Evolutionary conservation across 805 yeast genomes (phyloP).

Genomic region (Candida bentonensis): DNA sequence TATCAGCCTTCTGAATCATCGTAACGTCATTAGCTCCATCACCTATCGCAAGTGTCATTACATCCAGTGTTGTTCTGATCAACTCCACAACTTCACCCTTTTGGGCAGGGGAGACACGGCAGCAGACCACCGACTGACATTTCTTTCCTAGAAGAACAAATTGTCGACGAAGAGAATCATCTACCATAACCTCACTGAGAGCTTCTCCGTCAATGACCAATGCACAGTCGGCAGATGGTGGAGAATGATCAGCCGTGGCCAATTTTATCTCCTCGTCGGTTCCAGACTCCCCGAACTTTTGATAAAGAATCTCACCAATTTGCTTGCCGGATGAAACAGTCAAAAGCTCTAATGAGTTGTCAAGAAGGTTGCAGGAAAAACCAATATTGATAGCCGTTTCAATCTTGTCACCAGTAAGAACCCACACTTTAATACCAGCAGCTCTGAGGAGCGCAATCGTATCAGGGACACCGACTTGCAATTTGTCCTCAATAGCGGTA

Average conservation of each 20-base stretch:
- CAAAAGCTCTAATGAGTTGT: conserved; percentile 52
- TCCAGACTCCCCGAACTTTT: conserved; percentile 33
- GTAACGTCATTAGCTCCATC: conserved; percentile 84
- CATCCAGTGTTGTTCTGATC: conserved; percentile 50
- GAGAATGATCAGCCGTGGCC: conserved; percentile 49
- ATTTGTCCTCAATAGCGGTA: conserved; percentile 69
- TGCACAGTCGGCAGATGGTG: conserved; percentile 46
- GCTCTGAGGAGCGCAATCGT: conserved; percentile 49
- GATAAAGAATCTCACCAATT: conserved; percentile 32
- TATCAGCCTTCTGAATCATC: conserved; percentile 76
- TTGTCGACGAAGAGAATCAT: conserved; percentile 28
- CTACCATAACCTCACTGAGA: conserved; percentile 29
- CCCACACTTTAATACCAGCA: conserved; percentile 77
- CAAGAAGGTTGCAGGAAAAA: conserved; percentile 58
- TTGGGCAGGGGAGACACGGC: conserved; percentile 75
- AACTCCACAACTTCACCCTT: conserved; percentile 60
- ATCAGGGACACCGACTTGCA: conserved; percentile 68
- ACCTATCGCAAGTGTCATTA: conserved; percentile 70
- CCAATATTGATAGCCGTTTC: conserved; percentile 81
- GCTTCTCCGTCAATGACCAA: conserved; percentile 62
- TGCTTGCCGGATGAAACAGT: conserved; percentile 15
- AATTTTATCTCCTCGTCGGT: conserved; percentile 29
- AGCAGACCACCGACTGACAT: conserved; percentile 66
- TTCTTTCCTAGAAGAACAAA: conserved; percentile 61
- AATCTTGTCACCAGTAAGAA: conserved; percentile 67